Evolutionary conservation across 805 yeast species (phyloP), one percentile per base, ranked within the genome.

Genomic region (Teunomyces panamensis): DNA sequence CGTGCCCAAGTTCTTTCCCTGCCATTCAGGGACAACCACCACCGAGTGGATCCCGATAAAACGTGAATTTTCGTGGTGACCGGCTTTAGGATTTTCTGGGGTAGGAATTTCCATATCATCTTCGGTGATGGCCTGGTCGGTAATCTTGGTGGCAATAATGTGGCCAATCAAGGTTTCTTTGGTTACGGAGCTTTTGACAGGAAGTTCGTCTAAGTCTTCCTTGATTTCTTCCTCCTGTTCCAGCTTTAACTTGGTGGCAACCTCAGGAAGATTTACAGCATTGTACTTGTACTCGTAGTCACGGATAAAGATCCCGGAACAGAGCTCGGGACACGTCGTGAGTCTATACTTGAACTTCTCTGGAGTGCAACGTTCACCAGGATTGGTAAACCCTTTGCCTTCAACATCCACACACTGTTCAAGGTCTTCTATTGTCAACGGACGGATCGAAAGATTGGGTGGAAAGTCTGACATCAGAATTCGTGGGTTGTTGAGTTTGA

Each of bases 261-360:
- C 69, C 28, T 65, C 69, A 2, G 77, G 77, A 50, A 71, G 62
- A 53, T 71, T 71, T 44, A 69, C 64, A 10, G 75, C 71, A 45
- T 68, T 67, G 58, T 71, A 75, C 52, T 67, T 67, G 57, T 72
- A 67, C 28, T 61, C 72, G 65, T 85, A 86, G 47, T 81, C 81
- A 60, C 96, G 76, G 44, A 89, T 74, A 60, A 92, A 94, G 48
- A 94, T 74, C 2, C 98, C 98, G 5, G 91, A 81, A 54, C 94
- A 83, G 48, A 92, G 78, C 64, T 92, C 99, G 8, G 98, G 98
- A 63, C 97, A 91, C 3, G 73, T 81, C 1, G 77, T 76, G 53
- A 92, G 74, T 56, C 97, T 77, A 71, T 88, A 92, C 53, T 68
- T 70, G 46, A 73, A 65, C 54, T 79, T 83, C 44, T 83, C 89